Percentiles rank a stretch among this genome's conserved stretches.
phyloP scores from a whole-genome alignment of 2,329 filamentous ascomycete genomes.

The Colletotrichum liaoningense region DNA sequence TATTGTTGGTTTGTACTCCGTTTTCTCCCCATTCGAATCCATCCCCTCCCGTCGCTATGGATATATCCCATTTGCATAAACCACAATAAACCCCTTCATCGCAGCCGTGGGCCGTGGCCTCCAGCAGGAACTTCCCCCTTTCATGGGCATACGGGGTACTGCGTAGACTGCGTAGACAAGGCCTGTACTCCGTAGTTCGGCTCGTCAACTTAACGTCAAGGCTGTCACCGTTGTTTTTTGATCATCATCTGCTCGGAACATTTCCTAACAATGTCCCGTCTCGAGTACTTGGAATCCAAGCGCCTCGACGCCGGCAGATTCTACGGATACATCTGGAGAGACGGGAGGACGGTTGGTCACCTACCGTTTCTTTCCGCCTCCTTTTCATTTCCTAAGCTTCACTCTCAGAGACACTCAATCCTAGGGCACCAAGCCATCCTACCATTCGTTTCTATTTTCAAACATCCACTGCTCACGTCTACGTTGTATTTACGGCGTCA shows the following conservation, averaged over 20 bases:
- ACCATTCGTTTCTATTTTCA: neutral
- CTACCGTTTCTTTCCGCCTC: neutral
- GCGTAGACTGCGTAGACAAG: neutral
- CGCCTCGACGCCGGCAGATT: neutral
- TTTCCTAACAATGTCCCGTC: neutral
- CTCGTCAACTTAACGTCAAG: neutral
- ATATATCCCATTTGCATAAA: conserved; percentile 8
- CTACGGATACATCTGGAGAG: neutral
- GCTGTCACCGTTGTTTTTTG: neutral
- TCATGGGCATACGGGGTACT: neutral
- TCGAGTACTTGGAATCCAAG: conserved; percentile 9
- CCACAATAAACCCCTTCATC: conserved; percentile 6
- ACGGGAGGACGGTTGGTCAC: neutral
- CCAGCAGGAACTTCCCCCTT: neutral
- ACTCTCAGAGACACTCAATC: neutral
- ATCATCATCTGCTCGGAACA: neutral
- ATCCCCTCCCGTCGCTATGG: neutral
- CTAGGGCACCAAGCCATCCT: neutral
- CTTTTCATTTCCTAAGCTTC: neutral
- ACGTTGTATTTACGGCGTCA: neutral
- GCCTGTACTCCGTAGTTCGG: neutral
- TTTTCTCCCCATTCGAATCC: neutral
- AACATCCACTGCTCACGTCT: neutral
- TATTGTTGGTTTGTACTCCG: neutral
- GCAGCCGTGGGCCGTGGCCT: neutral